Base-by-base conservation (phyloP, 768 basidiomycete genomes). In the Austroboletus festivus region DNA sequence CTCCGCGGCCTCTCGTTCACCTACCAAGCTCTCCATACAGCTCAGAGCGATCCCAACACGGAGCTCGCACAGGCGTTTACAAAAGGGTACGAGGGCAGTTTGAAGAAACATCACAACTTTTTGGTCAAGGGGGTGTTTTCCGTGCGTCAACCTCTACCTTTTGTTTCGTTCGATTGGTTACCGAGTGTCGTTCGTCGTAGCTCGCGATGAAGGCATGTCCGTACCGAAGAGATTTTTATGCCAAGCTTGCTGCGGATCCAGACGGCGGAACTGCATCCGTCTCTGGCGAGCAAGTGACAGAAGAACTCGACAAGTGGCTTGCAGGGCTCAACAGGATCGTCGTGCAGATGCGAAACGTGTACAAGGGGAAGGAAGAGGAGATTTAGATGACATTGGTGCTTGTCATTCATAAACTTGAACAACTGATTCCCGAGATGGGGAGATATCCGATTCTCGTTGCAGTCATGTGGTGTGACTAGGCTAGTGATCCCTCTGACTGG, bases 1-100 rank as follows among this genome's bases (percentile, higher is more conserved):
- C 77, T 93, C 41, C 83, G 93, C 24, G 96, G 93, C 3, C 80
- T 94, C 44, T 80, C 82, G 23, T 99, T 99, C 74, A 99, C 95
- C 28, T 82, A 85, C 69, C 74, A 79, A 48, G 88, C 88, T 1
- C 80, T 99, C 21, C 78, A 86, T 54, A 71, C 76, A 38, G 79
- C 85, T 0, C 86, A 92, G 59, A 74, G 71, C 4, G 79, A 94
- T 68, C 73, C 79, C 38, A 62, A 63, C 2, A 47, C 38, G 12
- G 76, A 80, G 47, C 80, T 99, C 13, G 59, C 80, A 2, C 70
- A 55, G 0, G 87, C 87, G 18, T 99, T 99, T 69, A 82, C 72
- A 23, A 81, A 82, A 38, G 80, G 89, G 0, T 99, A 99, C 65
- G 85, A 85, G 19, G 74, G 55, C 10, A 93, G 89, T 13, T 73